Percentiles rank a stretch among this genome's conserved stretches.
phyloP scores from a whole-genome alignment of 805 yeast genomes.

The Metschnikowia colocasiae region DNA sequence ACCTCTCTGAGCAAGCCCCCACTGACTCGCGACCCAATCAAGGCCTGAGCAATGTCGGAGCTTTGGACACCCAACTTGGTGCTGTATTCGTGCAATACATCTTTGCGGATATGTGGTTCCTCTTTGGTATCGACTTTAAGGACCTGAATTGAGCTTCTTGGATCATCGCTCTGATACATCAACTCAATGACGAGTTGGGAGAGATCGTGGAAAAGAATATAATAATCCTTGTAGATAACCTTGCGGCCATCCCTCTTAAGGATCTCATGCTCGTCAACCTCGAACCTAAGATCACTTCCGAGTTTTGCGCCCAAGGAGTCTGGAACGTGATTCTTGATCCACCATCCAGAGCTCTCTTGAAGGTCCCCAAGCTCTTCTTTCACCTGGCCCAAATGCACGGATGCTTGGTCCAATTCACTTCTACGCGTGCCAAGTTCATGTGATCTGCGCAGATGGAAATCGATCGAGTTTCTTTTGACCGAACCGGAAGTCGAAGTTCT shows the following conservation, averaged over 20 bases:
- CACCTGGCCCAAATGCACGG: slow-evolving; percentile 20
- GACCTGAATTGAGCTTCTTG: slow-evolving; percentile 45
- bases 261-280: slow-evolving; percentile 57
- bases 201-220: slow-evolving; percentile 68
- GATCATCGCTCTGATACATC: slow-evolving; percentile 51
- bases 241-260: slow-evolving; percentile 54
- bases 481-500: slow-evolving; percentile 18
- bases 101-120: slow-evolving; percentile 46
- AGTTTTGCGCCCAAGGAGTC: slow-evolving; percentile 39
- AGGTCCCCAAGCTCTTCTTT: slow-evolving; percentile 30
- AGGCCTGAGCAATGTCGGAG: slow-evolving; percentile 30
- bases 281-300: slow-evolving; percentile 54
- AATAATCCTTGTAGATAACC: slow-evolving; percentile 57
- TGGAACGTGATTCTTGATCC: slow-evolving; percentile 61
- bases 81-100: slow-evolving; percentile 48
- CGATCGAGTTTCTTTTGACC: slow-evolving; percentile 8
- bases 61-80: slow-evolving; percentile 50
- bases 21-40: slow-evolving; percentile 32
- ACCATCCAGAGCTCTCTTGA: slow-evolving; percentile 52
- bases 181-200: slow-evolving; percentile 62
- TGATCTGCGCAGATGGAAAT: slow-evolving; percentile 7
- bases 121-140: slow-evolving; percentile 28
- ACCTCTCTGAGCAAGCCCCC: slow-evolving; percentile 26
- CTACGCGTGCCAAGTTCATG: slow-evolving; percentile 10
- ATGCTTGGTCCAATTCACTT: slow-evolving; percentile 29